These are phyloP conservation scores for Morella rubra DNA, from an alignment of 306 rosid species.

Conservation along the genomic window DNA sequence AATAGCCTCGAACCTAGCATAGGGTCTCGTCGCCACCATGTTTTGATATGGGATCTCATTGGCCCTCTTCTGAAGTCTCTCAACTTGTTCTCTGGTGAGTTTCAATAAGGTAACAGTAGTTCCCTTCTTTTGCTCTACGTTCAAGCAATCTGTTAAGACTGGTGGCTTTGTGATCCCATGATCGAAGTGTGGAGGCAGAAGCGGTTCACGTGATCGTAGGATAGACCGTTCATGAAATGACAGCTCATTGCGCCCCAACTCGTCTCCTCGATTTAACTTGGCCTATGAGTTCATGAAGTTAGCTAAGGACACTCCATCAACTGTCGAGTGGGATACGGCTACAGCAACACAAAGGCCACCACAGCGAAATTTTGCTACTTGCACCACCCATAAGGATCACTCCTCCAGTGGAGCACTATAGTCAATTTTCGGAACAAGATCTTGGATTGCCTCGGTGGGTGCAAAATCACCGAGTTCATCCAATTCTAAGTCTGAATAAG, in stretches of 20 bases:
- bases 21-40: too few species aligned
- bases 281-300: background rate
- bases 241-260: background rate
- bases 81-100: too few species aligned
- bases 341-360: conserved; percentile 17
- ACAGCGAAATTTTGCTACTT: background rate
- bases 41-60: too few species aligned
- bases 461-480: conserved; percentile 25
- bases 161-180: too few species aligned
- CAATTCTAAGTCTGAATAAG: background rate
- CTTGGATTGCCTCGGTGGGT: conserved; percentile 4
- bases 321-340: background rate
- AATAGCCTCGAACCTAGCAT: too few species aligned
- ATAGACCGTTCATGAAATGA: background rate
- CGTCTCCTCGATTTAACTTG: background rate
- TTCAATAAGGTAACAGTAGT: too few species aligned
- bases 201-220: background rate
- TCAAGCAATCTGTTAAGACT: too few species aligned
- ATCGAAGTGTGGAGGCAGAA: too few species aligned
- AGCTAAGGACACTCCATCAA: background rate
- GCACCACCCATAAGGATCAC: background rate
- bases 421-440: conserved; percentile 23
- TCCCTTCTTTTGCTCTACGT: too few species aligned
- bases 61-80: too few species aligned
- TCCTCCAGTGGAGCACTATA: conserved; percentile 10